Percentiles rank a stretch among this genome's conserved stretches.
Conservation (phyloP, 352 stramenopile genomes). For the Phytophthora litchii region DNA sequence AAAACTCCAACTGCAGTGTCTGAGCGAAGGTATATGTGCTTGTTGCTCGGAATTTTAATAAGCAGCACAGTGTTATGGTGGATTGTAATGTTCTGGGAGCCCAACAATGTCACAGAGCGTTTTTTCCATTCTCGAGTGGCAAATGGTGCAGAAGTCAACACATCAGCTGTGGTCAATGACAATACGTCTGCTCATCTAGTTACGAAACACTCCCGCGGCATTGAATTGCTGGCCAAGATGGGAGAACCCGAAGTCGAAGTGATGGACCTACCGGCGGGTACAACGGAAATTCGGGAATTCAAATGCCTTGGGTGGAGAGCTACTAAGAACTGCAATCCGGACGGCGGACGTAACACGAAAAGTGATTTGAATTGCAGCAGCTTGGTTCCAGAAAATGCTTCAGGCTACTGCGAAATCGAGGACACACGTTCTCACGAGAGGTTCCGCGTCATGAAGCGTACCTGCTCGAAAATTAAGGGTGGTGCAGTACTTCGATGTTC, state of each 20-base stretch:
- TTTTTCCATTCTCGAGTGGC: background rate
- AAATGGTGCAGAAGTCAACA: background rate
- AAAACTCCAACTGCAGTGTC: background rate
- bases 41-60: slow-evolving; percentile 2
- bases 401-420: slow-evolving; percentile 67
- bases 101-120: background rate
- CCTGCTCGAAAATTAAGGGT: slow-evolving; percentile 46
- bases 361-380: slow-evolving; percentile 48
- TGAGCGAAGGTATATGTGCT: slow-evolving; percentile 8
- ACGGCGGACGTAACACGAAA: slow-evolving; percentile 40
- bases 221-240: background rate
- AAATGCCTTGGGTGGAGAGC: slow-evolving; percentile 65
- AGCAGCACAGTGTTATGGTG: slow-evolving; percentile 5
- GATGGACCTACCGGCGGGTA: slow-evolving; percentile 3
- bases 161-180: no score
- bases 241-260: background rate
- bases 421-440: slow-evolving; percentile 47
- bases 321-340: slow-evolving; percentile 45
- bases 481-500: slow-evolving; percentile 49
- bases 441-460: slow-evolving; percentile 70
- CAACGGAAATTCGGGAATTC: slow-evolving; percentile 15
- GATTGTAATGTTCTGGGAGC: background rate
- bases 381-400: slow-evolving; percentile 31
- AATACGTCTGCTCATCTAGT: no score
- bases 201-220: no score